phyloP scores from a whole-genome alignment of 805 yeast species.

The Saccharomycopsis selenospora region DNA sequence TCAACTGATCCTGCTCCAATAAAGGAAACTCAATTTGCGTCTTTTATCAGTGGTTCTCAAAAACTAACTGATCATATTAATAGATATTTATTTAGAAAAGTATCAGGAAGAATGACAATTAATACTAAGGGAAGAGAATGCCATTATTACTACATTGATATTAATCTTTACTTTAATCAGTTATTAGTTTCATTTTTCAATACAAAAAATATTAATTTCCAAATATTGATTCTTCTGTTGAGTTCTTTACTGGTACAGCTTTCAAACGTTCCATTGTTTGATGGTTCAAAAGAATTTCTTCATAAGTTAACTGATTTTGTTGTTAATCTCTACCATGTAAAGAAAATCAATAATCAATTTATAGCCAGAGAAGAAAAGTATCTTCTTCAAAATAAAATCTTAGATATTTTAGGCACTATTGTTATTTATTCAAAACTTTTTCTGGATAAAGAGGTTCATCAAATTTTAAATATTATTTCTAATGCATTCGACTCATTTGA shows the following conservation, averaged over 20 bases:
- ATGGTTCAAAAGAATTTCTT: constrained; percentile 5
- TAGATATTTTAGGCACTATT: constrained; percentile 10
- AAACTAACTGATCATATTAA: neutral
- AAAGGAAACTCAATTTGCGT: neutral
- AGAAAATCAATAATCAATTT: neutral
- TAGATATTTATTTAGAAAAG: neutral
- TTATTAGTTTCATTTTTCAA: neutral
- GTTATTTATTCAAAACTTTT: constrained; percentile 14
- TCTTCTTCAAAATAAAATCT: constrained; percentile 10
- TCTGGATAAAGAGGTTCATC: constrained; percentile 10
- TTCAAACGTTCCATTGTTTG: constrained; percentile 18
- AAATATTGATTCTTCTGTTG: neutral
- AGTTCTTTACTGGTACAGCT: constrained; percentile 8
- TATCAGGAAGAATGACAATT: neutral
- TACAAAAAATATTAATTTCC: neutral
- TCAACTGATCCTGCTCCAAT: neutral
- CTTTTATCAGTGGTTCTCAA: neutral
- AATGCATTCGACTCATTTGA: constrained; percentile 31
- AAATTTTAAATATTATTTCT: constrained; percentile 11
- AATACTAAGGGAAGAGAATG: neutral
- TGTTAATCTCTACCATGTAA: neutral
- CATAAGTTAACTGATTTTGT: constrained; percentile 2
- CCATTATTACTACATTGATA: neutral
- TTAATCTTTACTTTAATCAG: neutral
- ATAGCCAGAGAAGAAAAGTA: constrained; percentile 8